Evolutionary conservation across 352 stramenopile species (phyloP).

Genomic region (Thalassiosira pacifica): DNA sequence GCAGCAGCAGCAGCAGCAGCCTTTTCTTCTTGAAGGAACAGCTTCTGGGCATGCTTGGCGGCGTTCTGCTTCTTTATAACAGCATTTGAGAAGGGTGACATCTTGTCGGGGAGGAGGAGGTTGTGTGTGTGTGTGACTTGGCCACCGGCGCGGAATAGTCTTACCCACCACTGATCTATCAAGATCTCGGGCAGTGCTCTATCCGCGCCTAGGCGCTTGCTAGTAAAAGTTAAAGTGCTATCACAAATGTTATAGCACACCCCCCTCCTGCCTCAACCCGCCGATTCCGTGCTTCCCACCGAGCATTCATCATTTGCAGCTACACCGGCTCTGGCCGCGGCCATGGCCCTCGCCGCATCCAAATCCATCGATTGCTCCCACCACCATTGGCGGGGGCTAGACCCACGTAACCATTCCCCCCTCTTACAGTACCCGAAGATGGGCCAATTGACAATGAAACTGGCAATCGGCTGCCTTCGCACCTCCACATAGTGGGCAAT

Average conservation of each 20-base stretch:
- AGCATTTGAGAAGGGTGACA: too few species aligned
- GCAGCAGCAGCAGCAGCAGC: too few species aligned
- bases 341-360: constrained; percentile 3
- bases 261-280: neutral
- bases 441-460: constrained; percentile 3
- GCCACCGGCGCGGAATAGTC: neutral
- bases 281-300: neutral
- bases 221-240: neutral
- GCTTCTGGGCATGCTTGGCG: too few species aligned
- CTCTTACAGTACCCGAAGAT: neutral
- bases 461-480: too few species aligned
- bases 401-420: neutral
- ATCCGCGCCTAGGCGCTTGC: neutral
- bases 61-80: too few species aligned
- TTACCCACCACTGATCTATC: neutral
- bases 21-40: too few species aligned
- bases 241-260: neutral
- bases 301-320: neutral
- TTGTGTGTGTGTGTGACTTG: constrained; percentile 2
- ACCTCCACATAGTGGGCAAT: too few species aligned
- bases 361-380: constrained; percentile 13
- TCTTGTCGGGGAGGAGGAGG: too few species aligned
- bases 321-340: neutral
- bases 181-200: neutral
- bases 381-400: neutral